Base-by-base conservation (phyloP, 352 stramenopile genomes). In the Pythium rhizo-oryzae region DNA sequence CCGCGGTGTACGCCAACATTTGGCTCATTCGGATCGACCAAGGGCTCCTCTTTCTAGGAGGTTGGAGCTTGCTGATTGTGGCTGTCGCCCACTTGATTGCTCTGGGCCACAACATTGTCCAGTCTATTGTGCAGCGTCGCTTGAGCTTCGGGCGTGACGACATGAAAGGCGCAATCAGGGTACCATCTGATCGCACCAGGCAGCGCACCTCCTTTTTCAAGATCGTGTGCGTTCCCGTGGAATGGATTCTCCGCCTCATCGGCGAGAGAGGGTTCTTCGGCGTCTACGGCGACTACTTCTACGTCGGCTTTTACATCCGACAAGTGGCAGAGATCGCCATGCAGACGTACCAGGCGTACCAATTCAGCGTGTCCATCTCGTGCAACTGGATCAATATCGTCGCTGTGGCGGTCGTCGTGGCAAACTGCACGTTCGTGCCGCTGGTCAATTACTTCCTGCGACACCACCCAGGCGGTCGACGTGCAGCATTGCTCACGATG, bases 331-430 rank as follows among this genome's bases (percentile, higher is more conserved):
- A 52, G 12, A 53, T 62, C 37, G 56, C 35, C 2, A 52, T 62
- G 21, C 56, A 62, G 60, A 47, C 60, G 4, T 67, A 54, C n/a
- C 60, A 67, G 37, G 60, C 60, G 15, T 21, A 62, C 23, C 37
- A 62, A 12, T 41, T 50, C 35, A 62, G 56, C 37, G 8, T 49
- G 9, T 53, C 24, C 4, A 28, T 62, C 35, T 25, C 35, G 8
- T 15, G 21, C 13, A 1, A 11, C 19, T 62, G 35, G 21, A 53
- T 62, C 35, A 62, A 62, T 21, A 0, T 5, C 6, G 0, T 60
- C 8, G 37, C 47, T 5, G 8, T 49, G 12, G 53, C 21, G 5
- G 53, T 60, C 15, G 16, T 60, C 53, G 19, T 49, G 33, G 16
- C 23, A 9, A 62, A 62, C 39, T 62, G 56, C 18, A 47, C 15